These are phyloP conservation scores for Dipteronia dyeriana DNA, from an alignment of 345 rosid genomes.

Conservation along the genomic window DNA sequence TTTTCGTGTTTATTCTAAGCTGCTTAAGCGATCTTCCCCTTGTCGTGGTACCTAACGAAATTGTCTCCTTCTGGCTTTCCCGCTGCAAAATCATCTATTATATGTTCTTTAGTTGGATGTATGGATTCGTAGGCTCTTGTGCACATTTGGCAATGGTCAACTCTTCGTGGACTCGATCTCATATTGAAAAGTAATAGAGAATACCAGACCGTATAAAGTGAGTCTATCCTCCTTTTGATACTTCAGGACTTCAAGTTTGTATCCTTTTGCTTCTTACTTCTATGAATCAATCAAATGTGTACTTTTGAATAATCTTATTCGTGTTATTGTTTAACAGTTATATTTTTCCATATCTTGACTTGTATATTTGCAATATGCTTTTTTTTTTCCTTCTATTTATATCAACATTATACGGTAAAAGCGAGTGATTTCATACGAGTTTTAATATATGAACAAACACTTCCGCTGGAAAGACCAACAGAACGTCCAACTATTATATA, in stretches of 20 bases:
- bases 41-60: slow-evolving; percentile 5
- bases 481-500: slow-evolving; percentile 67
- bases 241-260: slow-evolving; percentile 90
- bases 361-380: not conserved
- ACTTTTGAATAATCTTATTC: not conserved
- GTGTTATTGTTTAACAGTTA: not conserved
- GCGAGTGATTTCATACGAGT: slow-evolving; percentile 22
- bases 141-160: slow-evolving; percentile 91
- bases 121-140: slow-evolving; percentile 85
- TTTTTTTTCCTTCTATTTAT: not conserved
- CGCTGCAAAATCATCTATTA: slow-evolving; percentile 72
- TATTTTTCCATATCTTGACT: not conserved
- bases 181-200: slow-evolving; percentile 80
- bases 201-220: slow-evolving; percentile 65
- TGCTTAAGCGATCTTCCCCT: not conserved
- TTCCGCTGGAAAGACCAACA: slow-evolving; percentile 71
- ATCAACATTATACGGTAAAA: not conserved
- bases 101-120: slow-evolving; percentile 72
- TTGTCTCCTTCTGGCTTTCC: slow-evolving; percentile 55
- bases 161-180: slow-evolving; percentile 93
- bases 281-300: not conserved
- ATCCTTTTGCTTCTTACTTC: slow-evolving; percentile 4
- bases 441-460: slow-evolving; percentile 42
- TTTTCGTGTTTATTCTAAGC: not conserved
- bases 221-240: slow-evolving; percentile 94